Evolutionary conservation across 176 grass and related monocot species (phyloP).

Genomic region (Rhynchospora pubera): DNA sequence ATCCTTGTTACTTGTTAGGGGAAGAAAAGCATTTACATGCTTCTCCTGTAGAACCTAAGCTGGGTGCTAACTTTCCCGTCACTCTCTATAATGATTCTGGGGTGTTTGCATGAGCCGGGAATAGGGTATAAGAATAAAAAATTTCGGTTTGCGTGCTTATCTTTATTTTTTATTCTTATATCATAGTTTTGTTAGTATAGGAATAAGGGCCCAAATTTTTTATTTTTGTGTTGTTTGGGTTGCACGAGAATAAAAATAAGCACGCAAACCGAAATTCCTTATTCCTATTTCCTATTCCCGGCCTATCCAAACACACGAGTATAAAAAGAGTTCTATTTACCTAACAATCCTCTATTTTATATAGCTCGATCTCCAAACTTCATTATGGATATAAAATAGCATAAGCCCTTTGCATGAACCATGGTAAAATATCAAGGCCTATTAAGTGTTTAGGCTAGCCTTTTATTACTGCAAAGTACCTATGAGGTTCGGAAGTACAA

Average conservation of each 20-base stretch:
- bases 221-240: too few relatives aligned
- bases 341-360: background rate
- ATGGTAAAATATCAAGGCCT: background rate
- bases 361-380: background rate
- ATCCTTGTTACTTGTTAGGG: background rate
- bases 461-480: background rate
- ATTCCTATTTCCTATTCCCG: too few relatives aligned
- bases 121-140: too few relatives aligned
- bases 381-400: background rate
- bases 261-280: too few relatives aligned
- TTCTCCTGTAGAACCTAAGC: background rate
- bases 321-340: background rate
- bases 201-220: too few relatives aligned
- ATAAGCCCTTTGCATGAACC: background rate
- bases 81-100: background rate
- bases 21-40: background rate
- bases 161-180: too few relatives aligned
- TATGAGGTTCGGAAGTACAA: background rate
- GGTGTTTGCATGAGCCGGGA: too few relatives aligned
- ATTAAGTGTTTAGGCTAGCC: slow-evolving; percentile 2
- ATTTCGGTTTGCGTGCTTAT: too few relatives aligned
- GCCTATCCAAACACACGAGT: too few relatives aligned
- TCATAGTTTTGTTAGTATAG: too few relatives aligned
- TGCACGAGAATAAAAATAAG: too few relatives aligned
- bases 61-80: background rate